Evolutionary conservation across 139 green algal species (phyloP), one percentile per base, ranked within the genome.

Genomic region (Chlorella sorokiniana): DNA sequence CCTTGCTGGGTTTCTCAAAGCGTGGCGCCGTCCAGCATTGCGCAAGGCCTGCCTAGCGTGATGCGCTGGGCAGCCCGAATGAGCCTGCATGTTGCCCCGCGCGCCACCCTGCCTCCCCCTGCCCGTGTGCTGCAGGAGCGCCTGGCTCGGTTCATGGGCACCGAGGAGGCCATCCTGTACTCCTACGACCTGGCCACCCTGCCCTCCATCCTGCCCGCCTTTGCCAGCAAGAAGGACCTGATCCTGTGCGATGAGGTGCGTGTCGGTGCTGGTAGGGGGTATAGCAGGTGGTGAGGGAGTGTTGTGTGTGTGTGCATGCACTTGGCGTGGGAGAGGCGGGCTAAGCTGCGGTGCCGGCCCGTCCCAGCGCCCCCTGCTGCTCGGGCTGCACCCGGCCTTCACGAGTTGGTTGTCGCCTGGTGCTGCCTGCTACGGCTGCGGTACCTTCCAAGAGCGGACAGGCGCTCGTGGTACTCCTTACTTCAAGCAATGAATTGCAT

Each of bases 141-240:
- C 11, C 73, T 99, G 29, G 90, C 93, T 0, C 27, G 77, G 22
- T 98, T 97, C 88, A 94, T 97, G 88, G 91, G 91, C 33, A 91
- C 85, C 6, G 82, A 96, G 64, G 94, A 97, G 69, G 89, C 86
- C 68, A 98, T 98, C 81, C 88, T 99, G 35, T 99, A 99, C 82
- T 94, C 91, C 1, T 99, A 97, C 75, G 97, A 98, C 84, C 90
- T 98, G 22, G 93, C 94, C 69, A 99, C 97, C 0, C 81, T 95
- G 31, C 85, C 95, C 33, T 94, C 85, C 71, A 89, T 98, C 54
- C 94, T 99, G 70, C 97, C 97, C 20, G 94, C 97, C 6, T 98
- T 98, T 89, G 94, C 92, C 54, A 97, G 95, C 78, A 82, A 83
- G 4, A 93, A 93, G 48, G 97, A 99, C 83, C 77, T 98, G 37